These are phyloP conservation scores for Podospora pseudoanserina DNA, from an alignment of 495 filamentous ascomycete genomes.

Conservation along the genomic window DNA sequence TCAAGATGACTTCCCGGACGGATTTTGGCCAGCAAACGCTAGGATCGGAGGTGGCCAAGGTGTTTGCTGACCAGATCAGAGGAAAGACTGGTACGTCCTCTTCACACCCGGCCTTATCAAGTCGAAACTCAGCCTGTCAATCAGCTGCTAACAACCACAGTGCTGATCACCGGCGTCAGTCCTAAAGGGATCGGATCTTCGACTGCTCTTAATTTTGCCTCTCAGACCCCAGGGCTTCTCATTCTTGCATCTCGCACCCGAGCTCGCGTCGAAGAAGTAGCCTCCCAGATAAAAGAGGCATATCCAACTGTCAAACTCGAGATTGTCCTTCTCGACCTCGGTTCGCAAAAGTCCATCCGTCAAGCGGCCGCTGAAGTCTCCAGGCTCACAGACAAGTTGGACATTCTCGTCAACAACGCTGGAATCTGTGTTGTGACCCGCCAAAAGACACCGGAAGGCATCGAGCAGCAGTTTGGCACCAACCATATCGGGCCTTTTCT, in stretches of 20 bases:
- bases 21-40: constrained; percentile 44
- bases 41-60: constrained; percentile 41
- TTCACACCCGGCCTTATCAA: not conserved
- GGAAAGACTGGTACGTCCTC: constrained; percentile 36
- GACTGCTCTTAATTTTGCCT: constrained; percentile 52
- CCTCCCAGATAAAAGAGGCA: constrained; percentile 32
- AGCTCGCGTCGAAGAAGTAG: constrained; percentile 48
- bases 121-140: not conserved
- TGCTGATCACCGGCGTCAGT: constrained; percentile 51
- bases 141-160: constrained; percentile 11
- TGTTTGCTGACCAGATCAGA: constrained; percentile 39
- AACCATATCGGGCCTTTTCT: constrained; percentile 61
- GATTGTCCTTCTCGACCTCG: constrained; percentile 44
- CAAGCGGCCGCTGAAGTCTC: constrained; percentile 41
- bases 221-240: constrained; percentile 47
- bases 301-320: constrained; percentile 38
- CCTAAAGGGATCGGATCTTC: constrained; percentile 52
- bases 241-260: constrained; percentile 55
- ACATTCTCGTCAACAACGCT: constrained; percentile 58
- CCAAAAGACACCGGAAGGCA: constrained; percentile 41
- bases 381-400: constrained; percentile 41
- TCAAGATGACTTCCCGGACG: constrained; percentile 39
- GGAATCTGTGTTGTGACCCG: constrained; percentile 38
- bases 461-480: constrained; percentile 55
- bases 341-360: constrained; percentile 43